phyloP scores from a whole-genome alignment of 345 rosid species.

The Populus davidiana region DNA sequence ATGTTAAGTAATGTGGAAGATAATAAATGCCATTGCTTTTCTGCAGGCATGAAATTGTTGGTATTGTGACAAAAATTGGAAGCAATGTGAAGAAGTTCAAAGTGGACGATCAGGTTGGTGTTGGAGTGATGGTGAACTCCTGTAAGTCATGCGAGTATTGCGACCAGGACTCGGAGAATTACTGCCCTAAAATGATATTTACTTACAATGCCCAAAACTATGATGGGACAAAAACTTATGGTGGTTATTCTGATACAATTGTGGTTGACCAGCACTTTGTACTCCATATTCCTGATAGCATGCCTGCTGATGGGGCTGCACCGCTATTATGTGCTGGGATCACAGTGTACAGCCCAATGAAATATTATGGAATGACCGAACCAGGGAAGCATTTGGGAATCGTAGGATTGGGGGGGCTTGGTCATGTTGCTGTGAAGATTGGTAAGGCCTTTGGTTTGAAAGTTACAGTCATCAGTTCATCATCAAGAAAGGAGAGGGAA shows the following conservation, averaged over 20 bases:
- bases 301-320: conserved; percentile 67
- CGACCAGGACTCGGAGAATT: conserved; percentile 68
- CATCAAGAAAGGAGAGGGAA: conserved; percentile 53
- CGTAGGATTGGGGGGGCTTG: conserved; percentile 88
- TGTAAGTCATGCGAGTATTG: conserved; percentile 72
- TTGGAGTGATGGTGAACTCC: conserved; percentile 68
- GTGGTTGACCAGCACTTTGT: conserved; percentile 75
- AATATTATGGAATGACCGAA: conserved; percentile 78
- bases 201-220: conserved; percentile 48
- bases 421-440: conserved; percentile 83
- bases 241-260: conserved; percentile 73
- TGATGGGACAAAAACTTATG: conserved; percentile 63
- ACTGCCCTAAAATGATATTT: conserved; percentile 50
- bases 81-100: conserved; percentile 62
- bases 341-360: conserved; percentile 88
- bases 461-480: conserved; percentile 78
- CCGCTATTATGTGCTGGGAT: conserved; percentile 86
- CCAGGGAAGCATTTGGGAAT: conserved; percentile 86
- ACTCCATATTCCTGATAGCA: conserved; percentile 54
- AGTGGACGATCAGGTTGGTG: conserved; percentile 68
- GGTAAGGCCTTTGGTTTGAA: conserved; percentile 84
- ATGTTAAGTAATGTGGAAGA: not conserved
- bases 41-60: conserved; percentile 82
- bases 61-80: conserved; percentile 60
- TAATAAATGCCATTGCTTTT: not conserved